Conservation (phyloP, 2,329 filamentous ascomycete genomes). For the Pseudocercospora vitis region DNA sequence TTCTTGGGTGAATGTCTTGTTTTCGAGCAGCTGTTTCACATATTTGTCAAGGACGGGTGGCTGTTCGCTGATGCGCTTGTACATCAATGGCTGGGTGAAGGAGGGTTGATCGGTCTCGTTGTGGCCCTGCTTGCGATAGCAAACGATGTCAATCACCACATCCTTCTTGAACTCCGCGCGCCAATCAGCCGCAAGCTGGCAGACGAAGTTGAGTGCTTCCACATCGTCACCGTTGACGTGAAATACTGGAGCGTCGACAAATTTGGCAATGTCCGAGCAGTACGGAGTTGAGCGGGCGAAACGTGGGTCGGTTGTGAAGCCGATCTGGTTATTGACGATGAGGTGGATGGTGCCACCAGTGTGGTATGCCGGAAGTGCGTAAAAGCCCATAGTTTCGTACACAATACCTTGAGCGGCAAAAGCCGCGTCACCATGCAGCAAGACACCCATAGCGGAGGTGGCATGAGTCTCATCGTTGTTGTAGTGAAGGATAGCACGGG, state of each 20-base stretch:
- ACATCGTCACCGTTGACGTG: conserved; percentile 99
- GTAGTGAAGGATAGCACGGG: conserved; percentile 96
- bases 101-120: conserved; percentile 99
- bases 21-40: conserved; percentile 82
- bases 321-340: conserved; percentile 99
- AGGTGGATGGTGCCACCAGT: conserved; percentile 96
- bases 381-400: conserved; percentile 98
- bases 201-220: conserved; percentile 97
- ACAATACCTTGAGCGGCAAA: conserved; percentile 96
- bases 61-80: conserved; percentile 91
- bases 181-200: conserved; percentile 95
- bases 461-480: conserved; percentile 93
- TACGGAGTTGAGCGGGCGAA: conserved; percentile 97
- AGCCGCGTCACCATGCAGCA: conserved; percentile 95
- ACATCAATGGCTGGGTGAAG: conserved; percentile 99
- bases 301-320: conserved; percentile 97
- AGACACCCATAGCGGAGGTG: conserved; percentile 87
- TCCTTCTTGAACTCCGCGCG: conserved; percentile 98
- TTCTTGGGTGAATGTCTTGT: conserved; percentile 94
- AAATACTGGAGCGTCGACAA: conserved; percentile 97
- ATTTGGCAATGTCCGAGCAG: conserved; percentile 99
- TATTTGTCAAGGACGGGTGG: conserved; percentile 86
- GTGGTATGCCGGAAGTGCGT: conserved; percentile 91
- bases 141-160: conserved; percentile 96
- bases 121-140: conserved; percentile 98